Percentiles rank a stretch among this genome's conserved stretches.
These are phyloP conservation scores for Debaryomyces singareniensis DNA, from an alignment of 1,139 yeast species.

Conservation along the genomic window DNA sequence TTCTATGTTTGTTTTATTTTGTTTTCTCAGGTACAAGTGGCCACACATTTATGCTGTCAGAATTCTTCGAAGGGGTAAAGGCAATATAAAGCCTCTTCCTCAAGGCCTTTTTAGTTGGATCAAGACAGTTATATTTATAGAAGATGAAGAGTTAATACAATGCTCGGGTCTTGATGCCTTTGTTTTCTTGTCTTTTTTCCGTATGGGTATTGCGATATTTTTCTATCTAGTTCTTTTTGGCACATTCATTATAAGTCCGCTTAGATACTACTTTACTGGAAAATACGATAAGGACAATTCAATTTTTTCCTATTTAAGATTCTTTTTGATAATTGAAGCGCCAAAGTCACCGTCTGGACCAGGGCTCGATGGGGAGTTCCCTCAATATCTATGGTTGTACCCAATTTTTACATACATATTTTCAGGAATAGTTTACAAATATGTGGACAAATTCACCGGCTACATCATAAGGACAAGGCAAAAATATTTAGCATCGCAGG, in stretches of 20 bases:
- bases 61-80: conserved; percentile 28
- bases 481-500: conserved; percentile 76
- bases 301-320: conserved; percentile 5
- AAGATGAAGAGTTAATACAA: conserved; percentile 37
- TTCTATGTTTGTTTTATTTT: conserved; percentile 31
- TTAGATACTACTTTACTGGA: conserved; percentile 39
- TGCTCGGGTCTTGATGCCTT: conserved; percentile 41
- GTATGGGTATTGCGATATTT: conserved; percentile 39
- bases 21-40: conserved; percentile 40
- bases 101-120: conserved; percentile 37
- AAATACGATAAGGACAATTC: conserved; percentile 38
- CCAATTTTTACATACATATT: conserved; percentile 83
- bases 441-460: conserved; percentile 62
- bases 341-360: conserved; percentile 10
- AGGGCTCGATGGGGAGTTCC: conserved; percentile 20
- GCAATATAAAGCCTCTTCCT: conserved; percentile 29
- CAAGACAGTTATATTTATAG: conserved; percentile 23
- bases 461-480: conserved; percentile 75
- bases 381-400: conserved; percentile 61
- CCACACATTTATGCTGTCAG: conserved; percentile 49
- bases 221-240: conserved; percentile 30
- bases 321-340: conserved; percentile 1
- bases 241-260: conserved; percentile 36
- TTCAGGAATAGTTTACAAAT: conserved; percentile 60
- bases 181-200: conserved; percentile 39